Conservation (phyloP, 768 basidiomycete genomes). For the Exidia glandulosa region DNA sequence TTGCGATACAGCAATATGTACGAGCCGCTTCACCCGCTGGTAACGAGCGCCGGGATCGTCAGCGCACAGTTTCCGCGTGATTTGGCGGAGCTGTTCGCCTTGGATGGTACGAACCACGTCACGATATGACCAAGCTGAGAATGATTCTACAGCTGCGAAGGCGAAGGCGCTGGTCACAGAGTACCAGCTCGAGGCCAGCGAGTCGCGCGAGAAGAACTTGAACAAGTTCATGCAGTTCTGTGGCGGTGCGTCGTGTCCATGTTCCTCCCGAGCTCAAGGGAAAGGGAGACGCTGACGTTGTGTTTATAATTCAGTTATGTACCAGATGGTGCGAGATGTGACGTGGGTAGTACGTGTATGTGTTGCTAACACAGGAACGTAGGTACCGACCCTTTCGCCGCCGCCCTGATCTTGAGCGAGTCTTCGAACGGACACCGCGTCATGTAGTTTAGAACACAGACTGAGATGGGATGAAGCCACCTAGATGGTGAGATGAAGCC, state of each 20-base stretch:
- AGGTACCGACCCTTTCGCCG: neutral
- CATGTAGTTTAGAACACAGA: too few relatives aligned
- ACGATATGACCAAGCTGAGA: slow-evolving; percentile 6
- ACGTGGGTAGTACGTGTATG: neutral
- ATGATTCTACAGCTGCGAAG: slow-evolving; percentile 4
- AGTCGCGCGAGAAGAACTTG: slow-evolving; percentile 35
- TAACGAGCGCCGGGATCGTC: slow-evolving; percentile 34
- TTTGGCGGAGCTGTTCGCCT: slow-evolving; percentile 36
- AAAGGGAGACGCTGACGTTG: neutral
- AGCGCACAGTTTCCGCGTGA: slow-evolving; percentile 41
- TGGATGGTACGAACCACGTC: slow-evolving; percentile 32
- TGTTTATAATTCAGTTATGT: slow-evolving; percentile 10
- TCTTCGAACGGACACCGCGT: too few relatives aligned
- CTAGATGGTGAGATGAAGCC: too few relatives aligned
- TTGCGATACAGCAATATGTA: slow-evolving; percentile 31
- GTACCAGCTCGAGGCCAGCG: slow-evolving; percentile 25
- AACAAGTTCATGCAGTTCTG: slow-evolving; percentile 47
- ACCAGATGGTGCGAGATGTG: slow-evolving; percentile 36
- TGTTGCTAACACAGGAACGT: neutral
- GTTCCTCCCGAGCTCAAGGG: neutral
- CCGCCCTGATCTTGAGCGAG: too few relatives aligned
- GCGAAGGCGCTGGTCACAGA: slow-evolving; percentile 21
- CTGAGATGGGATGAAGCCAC: too few relatives aligned
- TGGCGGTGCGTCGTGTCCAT: slow-evolving; percentile 24
- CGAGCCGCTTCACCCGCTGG: slow-evolving; percentile 35